Percentiles rank a stretch among this genome's conserved stretches.
Conservation (phyloP, 2,329 filamentous ascomycete species). For the Alternaria postmessia region DNA sequence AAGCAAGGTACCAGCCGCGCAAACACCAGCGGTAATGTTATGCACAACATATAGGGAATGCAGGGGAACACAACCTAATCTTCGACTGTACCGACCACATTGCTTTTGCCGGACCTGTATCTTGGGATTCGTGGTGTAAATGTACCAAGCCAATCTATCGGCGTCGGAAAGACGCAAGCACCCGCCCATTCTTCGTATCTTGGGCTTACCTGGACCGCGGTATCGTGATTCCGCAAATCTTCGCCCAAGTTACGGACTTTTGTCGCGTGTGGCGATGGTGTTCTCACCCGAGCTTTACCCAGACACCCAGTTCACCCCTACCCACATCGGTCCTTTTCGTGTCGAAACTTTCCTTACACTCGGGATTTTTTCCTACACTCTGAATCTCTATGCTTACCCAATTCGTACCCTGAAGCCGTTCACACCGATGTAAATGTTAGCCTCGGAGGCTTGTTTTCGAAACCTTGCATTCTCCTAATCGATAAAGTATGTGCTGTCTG, state of each 20-base stretch:
- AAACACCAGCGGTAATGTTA: background rate
- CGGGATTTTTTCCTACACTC: background rate
- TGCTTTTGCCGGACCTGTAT: background rate
- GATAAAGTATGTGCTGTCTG: slow-evolving; percentile 11
- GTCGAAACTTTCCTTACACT: slow-evolving; percentile 11
- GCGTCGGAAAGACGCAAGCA: background rate
- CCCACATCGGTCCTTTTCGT: slow-evolving; percentile 13
- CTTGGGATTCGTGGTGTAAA: background rate
- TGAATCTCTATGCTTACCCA: slow-evolving; percentile 12
- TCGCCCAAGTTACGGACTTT: slow-evolving; percentile 11
- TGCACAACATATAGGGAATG: slow-evolving; percentile 1
- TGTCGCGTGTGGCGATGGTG: background rate
- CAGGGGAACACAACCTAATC: background rate
- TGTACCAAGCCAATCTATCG: background rate
- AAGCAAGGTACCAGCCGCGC: background rate
- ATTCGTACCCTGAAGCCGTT: slow-evolving; percentile 14
- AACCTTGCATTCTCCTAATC: slow-evolving; percentile 7
- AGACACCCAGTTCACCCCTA: slow-evolving; percentile 7
- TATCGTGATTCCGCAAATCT: slow-evolving; percentile 8
- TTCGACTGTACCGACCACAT: background rate
- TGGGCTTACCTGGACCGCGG: slow-evolving; percentile 7
- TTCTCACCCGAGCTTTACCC: slow-evolving; percentile 7
- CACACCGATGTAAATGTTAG: slow-evolving; percentile 4
- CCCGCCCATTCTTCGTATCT: background rate
- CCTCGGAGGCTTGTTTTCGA: slow-evolving; percentile 5